Evolutionary conservation across 179 eudicot genomes (phyloP).

Genomic region (Drosera spatulata): DNA sequence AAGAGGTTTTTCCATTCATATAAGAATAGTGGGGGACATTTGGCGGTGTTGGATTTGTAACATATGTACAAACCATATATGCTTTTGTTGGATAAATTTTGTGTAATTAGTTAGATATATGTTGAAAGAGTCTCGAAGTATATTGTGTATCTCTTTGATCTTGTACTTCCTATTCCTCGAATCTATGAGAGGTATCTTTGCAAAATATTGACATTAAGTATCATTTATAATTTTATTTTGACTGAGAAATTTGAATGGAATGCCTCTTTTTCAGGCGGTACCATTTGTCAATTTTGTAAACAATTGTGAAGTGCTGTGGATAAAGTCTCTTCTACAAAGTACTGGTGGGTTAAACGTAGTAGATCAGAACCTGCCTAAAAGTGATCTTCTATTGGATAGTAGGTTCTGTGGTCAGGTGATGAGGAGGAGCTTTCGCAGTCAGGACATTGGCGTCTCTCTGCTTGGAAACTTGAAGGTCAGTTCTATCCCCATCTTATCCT

Average conservation of each 20-base stretch:
- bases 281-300: constrained; percentile 48
- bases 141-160: neutral
- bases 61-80: neutral
- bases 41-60: neutral
- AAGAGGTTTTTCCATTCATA: neutral
- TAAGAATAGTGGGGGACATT: neutral
- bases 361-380: constrained; percentile 16
- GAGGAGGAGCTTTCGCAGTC: constrained; percentile 44
- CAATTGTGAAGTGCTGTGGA: constrained; percentile 50
- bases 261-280: constrained; percentile 39
- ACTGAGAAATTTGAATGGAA: no score
- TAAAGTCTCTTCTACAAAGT: constrained; percentile 20
- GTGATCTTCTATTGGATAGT: constrained; percentile 21
- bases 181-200: no score
- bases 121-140: neutral
- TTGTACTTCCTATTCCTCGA: neutral
- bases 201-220: no score
- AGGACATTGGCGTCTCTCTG: constrained; percentile 50
- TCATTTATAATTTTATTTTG: no score
- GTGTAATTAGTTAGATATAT: neutral
- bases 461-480: constrained; percentile 67
- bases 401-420: constrained; percentile 19
- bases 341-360: constrained; percentile 18
- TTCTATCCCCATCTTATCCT: neutral
- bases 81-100: neutral